Percentiles rank a stretch among this genome's conserved stretches.
These are phyloP conservation scores for Cryptosporidium andersoni DNA, from an alignment of 169 alveolate species.

Conservation along the genomic window DNA sequence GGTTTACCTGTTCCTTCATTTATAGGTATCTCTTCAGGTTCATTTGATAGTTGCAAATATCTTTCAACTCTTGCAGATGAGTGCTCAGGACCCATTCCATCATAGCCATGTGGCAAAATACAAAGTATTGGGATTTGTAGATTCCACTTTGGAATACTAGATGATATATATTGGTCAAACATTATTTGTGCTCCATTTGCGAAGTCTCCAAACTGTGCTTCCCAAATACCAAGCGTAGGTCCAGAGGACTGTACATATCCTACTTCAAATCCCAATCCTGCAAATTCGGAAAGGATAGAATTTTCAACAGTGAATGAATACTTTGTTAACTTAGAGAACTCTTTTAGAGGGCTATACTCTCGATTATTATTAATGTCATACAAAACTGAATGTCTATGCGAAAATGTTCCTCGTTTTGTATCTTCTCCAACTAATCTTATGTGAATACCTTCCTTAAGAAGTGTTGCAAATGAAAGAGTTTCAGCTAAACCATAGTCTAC, in stretches of 20 bases:
- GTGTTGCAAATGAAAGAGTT: conserved; percentile 90
- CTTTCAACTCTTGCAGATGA: conserved; percentile 90
- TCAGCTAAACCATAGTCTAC: conserved; percentile 93
- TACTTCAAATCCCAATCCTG: conserved; percentile 92
- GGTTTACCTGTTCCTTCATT: conserved; percentile 10
- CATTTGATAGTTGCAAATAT: conserved; percentile 84
- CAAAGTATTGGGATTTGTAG: conserved; percentile 81
- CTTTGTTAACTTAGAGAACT: conserved; percentile 71
- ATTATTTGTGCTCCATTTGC: conserved; percentile 94
- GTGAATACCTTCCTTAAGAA: conserved; percentile 90
- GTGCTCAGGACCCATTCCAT: conserved; percentile 97
- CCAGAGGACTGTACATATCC: conserved; percentile 84
- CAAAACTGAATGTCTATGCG: conserved; percentile 93
- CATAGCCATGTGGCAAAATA: conserved; percentile 95
- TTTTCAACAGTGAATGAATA: conserved; percentile 80
- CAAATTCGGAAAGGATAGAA: conserved; percentile 91
- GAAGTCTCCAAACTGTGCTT: conserved; percentile 96
- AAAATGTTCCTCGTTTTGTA: conserved; percentile 95
- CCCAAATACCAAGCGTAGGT: conserved; percentile 74
- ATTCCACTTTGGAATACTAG: conserved; percentile 95
- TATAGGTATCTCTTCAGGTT: conserved; percentile 77
- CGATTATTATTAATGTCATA: conserved; percentile 85
- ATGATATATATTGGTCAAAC: conserved; percentile 90
- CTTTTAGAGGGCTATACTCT: conserved; percentile 72
- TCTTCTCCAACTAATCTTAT: conserved; percentile 94